These are phyloP conservation scores for Hypsizygus marmoreus DNA, from an alignment of 768 basidiomycete genomes.

Conservation along the genomic window DNA sequence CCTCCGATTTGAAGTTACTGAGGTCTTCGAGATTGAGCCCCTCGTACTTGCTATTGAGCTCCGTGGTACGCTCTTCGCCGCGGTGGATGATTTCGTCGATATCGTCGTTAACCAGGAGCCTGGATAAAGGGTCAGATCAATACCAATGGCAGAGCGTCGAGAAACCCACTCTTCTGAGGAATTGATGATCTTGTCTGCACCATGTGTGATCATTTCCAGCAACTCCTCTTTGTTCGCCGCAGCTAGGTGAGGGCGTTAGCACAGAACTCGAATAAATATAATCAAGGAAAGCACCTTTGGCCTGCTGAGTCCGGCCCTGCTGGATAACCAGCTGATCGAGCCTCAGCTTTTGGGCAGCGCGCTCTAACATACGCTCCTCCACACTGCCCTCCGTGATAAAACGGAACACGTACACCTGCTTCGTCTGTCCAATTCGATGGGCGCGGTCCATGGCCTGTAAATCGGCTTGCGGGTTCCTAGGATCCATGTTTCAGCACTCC, in stretches of 20 bases:
- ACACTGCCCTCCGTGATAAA: slow-evolving; percentile 96
- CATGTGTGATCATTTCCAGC: slow-evolving; percentile 97
- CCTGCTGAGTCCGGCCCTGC: slow-evolving; percentile 82
- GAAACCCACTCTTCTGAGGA: slow-evolving; percentile 67
- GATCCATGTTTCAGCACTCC: slow-evolving; percentile 4
- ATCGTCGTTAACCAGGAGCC: slow-evolving; percentile 80
- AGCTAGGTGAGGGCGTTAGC: slow-evolving; percentile 42
- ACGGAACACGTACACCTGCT: slow-evolving; percentile 97
- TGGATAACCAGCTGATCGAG: slow-evolving; percentile 97
- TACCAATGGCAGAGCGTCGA: neutral
- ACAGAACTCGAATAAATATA: neutral
- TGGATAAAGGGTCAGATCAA: no score
- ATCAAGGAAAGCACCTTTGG: slow-evolving; percentile 59
- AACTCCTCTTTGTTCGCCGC: slow-evolving; percentile 95
- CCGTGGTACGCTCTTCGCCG: slow-evolving; percentile 88
- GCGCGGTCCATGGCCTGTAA: slow-evolving; percentile 99
- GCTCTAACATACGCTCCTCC: slow-evolving; percentile 92
- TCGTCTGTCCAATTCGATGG: slow-evolving; percentile 95
- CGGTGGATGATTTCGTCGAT: slow-evolving; percentile 92
- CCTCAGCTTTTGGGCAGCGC: slow-evolving; percentile 93
- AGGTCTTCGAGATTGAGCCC: slow-evolving; percentile 91
- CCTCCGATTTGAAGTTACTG: slow-evolving; percentile 96
- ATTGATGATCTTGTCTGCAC: slow-evolving; percentile 96
- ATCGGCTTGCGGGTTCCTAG: slow-evolving; percentile 97
- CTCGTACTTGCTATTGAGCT: slow-evolving; percentile 91